A percentile compares a stretch with the other conserved stretches of the same genome.
Evolutionary conservation across 2,329 filamentous ascomycete genomes (phyloP).

Genomic region (Cylindrodendrum hubeiense): DNA sequence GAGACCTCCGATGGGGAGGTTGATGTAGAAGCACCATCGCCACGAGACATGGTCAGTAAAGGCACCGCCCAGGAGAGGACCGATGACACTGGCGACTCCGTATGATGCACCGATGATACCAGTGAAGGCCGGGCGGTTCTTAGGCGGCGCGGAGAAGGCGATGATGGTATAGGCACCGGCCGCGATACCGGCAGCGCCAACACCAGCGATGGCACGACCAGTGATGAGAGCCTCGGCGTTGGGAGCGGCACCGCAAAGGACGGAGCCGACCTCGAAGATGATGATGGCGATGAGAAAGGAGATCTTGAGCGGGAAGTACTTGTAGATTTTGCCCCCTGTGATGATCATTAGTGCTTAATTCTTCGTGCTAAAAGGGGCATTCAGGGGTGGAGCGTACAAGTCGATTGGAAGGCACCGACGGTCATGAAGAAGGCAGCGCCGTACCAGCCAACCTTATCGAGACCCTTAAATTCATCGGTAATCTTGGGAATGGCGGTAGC

Average conservation of each 20-base stretch:
- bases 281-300: slow-evolving; percentile 61
- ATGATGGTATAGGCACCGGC: slow-evolving; percentile 64
- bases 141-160: slow-evolving; percentile 55
- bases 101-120: slow-evolving; percentile 53
- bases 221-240: slow-evolving; percentile 62
- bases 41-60: slow-evolving; percentile 53
- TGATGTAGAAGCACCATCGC: slow-evolving; percentile 57
- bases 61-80: slow-evolving; percentile 52
- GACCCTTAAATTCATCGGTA: slow-evolving; percentile 63
- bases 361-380: slow-evolving; percentile 17
- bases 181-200: slow-evolving; percentile 62
- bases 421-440: slow-evolving; percentile 67
- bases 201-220: slow-evolving; percentile 63
- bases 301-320: slow-evolving; percentile 65
- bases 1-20: slow-evolving; percentile 52
- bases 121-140: slow-evolving; percentile 52
- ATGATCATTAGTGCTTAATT: slow-evolving; percentile 35
- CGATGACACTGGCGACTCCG: slow-evolving; percentile 52
- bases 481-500: slow-evolving; percentile 69
- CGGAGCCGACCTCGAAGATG: slow-evolving; percentile 66
- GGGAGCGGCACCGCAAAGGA: slow-evolving; percentile 62
- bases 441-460: slow-evolving; percentile 70
- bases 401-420: slow-evolving; percentile 58
- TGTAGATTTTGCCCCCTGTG: slow-evolving; percentile 60
- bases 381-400: slow-evolving; percentile 47